Base-by-base conservation (phyloP, 108 stramenopile genomes). In the Cyclotella cryptica region DNA sequence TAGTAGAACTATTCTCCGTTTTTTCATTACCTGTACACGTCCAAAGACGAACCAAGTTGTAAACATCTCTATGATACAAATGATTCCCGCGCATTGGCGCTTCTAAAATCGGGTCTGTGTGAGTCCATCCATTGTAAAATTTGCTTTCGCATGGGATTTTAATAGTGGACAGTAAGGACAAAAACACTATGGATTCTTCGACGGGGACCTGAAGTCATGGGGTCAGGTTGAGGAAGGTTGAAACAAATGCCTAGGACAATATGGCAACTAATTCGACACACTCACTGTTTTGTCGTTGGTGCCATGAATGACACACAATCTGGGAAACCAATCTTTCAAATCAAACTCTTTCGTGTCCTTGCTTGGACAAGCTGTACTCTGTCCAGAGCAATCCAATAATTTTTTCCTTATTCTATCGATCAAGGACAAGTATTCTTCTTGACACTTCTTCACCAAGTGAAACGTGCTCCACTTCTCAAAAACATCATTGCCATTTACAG, bases 31-130 rank as follows among this genome's bases (percentile, higher is more conserved):
- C 21, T 9, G 43, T 45, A 1, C 62, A 1, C 44, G 83, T 88
- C 87, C 87, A 88, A 29, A 64, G 35, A 21, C 57, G 43, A n/a
- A 86, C 78, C 21, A 72, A 26, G 17, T 82, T 75, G 52, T 82
- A 90, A n/a, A 88, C 55, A 72, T 90, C 89, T 39, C 69, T 68
- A 78, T 90, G 89, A 69, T 88, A 88, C 45, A 69, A 74, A 72
- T 90, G 89, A 71, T 87, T 81, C 18, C 84, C 89, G 41, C 75
- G 72, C 84, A 90, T 85, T 11, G 86, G 86, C 12, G 76, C 84
- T 62, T 90, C 89, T 30, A 90, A 61, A 47, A 90, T 90, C 5
- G 89, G 86, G 72, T 90, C 89, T 6, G 89, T 90, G 64, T 90
- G 89, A 59, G 78, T 79, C 87, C 87, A 90, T 47, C 86, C 84